Evolutionary conservation across 2,329 filamentous ascomycete genomes (phyloP), one percentile per base, ranked within the genome.

Genomic region (Fusarium floridanum): DNA sequence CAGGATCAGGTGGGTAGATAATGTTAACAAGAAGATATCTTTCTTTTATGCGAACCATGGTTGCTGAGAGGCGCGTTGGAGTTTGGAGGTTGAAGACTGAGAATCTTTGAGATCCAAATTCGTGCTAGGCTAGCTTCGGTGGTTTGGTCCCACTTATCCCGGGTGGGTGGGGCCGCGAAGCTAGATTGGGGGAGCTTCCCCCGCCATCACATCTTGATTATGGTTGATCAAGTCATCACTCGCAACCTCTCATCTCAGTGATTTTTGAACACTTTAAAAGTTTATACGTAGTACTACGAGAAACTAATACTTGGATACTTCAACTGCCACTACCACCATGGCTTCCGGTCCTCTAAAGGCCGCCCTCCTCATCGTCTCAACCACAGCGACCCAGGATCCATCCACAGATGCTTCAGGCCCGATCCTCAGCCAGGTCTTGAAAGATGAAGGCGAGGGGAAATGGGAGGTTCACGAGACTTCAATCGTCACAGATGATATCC

Each of bases 21-120:
- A 98, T 95, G 81, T 97, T 94, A 72, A 98, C 91, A n/a, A 98
- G 91, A 20, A 99, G 90, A 83, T 99, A 99, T 79, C 97, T 92
- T 83, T 98, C 93, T 84, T 99, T 99, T 77, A 98, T 91, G 81
- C 97, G 94, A 70, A 99, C 97, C 97, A 99, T 98, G 59, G 39
- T 73, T 34, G 56, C 11, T 17, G 41, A 55, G 61, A 36, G n/a
- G 48, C 12, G 36, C 48, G 34, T 22, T 27, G 14, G 11, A 39
- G 34, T 59, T 59, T 59, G 55, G 2, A 10, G 55, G n/a, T 56
- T 64, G 39, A 50, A 48, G 48, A 22, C 7, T 45, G 27, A 27
- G 16, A 37, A 24, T 24, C 20, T 37, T 27, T 59, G 55, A 57
- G 55, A 59, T 9, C 11, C 20, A 20, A 59, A 59, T 27, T 8